phyloP scores from a whole-genome alignment of 306 rosid genomes.

The Gillenia trifoliata region DNA sequence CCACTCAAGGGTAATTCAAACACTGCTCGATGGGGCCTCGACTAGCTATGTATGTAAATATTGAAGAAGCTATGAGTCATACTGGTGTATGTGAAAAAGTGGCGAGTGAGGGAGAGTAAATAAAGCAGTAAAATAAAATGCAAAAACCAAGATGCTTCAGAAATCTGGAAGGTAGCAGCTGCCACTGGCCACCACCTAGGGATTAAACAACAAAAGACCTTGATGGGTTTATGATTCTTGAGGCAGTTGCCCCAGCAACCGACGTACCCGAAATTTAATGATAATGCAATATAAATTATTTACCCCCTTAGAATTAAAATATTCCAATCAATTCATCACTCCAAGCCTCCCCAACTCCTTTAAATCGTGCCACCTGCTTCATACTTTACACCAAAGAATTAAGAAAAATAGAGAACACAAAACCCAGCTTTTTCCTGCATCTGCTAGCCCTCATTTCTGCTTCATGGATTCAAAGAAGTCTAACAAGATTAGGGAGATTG shows the following conservation, averaged over 20 bases:
- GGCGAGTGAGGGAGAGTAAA: neutral
- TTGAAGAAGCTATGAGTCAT: too few species aligned
- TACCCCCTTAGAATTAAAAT: slow-evolving; percentile 7
- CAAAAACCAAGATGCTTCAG: slow-evolving; percentile 20
- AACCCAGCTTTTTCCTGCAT: neutral
- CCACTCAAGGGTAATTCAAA: too few species aligned
- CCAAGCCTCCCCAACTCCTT: slow-evolving; percentile 15
- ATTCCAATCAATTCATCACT: neutral
- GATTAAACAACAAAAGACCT: slow-evolving; percentile 15
- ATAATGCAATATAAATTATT: neutral
- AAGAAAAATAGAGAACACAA: too few species aligned
- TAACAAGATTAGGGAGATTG: slow-evolving; percentile 88
- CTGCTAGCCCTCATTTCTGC: neutral
- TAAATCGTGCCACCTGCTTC: slow-evolving; percentile 34
- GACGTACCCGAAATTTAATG: slow-evolving; percentile 24
- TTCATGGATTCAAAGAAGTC: slow-evolving; percentile 80
- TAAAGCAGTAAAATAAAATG: neutral
- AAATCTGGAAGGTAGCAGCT: neutral
- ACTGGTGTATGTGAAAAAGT: neutral
- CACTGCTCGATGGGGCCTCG: too few species aligned
- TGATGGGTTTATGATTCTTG: slow-evolving; percentile 10
- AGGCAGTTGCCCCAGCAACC: slow-evolving; percentile 35
- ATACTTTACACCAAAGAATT: slow-evolving; percentile 1
- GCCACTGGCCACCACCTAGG: neutral
- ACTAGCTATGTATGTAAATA: too few species aligned